phyloP scores from a whole-genome alignment of 805 yeast genomes.

The Candida boleticola region DNA sequence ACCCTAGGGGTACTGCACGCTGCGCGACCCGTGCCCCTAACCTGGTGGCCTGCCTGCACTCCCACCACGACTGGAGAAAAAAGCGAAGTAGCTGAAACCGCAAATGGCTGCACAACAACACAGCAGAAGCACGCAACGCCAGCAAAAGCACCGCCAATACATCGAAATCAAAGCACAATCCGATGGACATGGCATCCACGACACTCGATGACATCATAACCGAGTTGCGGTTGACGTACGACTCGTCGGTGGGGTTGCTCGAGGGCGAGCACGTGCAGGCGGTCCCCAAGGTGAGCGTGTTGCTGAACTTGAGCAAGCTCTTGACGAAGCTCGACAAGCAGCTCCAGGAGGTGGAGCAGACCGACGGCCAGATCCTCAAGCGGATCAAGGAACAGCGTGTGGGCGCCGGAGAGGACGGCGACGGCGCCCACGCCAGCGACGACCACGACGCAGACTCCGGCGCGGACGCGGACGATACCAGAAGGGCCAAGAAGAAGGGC shows the following conservation, averaged over 20 bases:
- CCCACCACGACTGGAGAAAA: too few relatives aligned
- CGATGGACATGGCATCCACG: constrained; percentile 28
- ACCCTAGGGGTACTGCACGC: too few relatives aligned
- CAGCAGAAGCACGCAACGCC: too few relatives aligned
- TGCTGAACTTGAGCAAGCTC: constrained; percentile 45
- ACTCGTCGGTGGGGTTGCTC: constrained; percentile 56
- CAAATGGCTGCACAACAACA: too few relatives aligned
- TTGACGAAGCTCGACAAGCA: constrained; percentile 39
- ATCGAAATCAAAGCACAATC: too few relatives aligned
- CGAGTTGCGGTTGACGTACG: constrained; percentile 54
- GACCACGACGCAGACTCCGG: constrained; percentile 2
- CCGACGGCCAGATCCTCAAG: constrained; percentile 26
- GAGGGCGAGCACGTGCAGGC: constrained; percentile 54
- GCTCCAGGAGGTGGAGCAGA: constrained; percentile 29
- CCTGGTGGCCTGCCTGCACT: too few relatives aligned
- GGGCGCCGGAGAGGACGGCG: constrained; percentile 7
- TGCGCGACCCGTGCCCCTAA: too few relatives aligned
- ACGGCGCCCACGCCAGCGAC: constrained; percentile 3
- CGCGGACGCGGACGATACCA: neutral
- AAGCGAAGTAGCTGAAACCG: too few relatives aligned
- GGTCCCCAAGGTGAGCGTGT: constrained; percentile 39
- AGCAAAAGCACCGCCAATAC: too few relatives aligned
- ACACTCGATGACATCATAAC: constrained; percentile 50
- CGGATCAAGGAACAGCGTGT: constrained; percentile 15
- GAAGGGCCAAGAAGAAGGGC: constrained; percentile 1